Evolutionary conservation across 495 filamentous ascomycete species (phyloP).

Genomic region (Mytilinidion resinicola): DNA sequence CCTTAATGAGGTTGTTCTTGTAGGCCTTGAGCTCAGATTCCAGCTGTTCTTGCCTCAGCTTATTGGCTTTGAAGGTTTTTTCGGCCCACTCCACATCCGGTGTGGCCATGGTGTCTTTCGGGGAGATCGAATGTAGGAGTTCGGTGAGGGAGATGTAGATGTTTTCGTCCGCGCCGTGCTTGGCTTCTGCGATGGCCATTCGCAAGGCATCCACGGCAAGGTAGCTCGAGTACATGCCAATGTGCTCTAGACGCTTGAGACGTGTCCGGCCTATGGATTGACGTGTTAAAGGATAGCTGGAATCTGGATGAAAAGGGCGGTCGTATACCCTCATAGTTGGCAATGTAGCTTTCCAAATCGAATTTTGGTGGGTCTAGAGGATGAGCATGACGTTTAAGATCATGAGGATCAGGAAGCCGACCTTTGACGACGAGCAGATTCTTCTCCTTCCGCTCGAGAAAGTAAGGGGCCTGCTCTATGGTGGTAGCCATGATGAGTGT

Average conservation of each 20-base stretch:
- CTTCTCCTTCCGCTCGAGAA: slow-evolving; percentile 9
- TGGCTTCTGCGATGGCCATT: slow-evolving; percentile 68
- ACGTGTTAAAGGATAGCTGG: slow-evolving; percentile 24
- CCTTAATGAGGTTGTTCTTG: slow-evolving; percentile 96
- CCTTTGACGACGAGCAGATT: slow-evolving; percentile 17
- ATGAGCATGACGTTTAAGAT: slow-evolving; percentile 3
- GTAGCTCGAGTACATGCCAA: slow-evolving; percentile 69
- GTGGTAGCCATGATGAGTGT: slow-evolving; percentile 16
- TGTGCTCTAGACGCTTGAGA: slow-evolving; percentile 72
- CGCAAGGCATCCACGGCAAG: slow-evolving; percentile 78
- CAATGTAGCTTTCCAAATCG: slow-evolving; percentile 86
- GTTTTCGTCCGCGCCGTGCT: slow-evolving; percentile 61
- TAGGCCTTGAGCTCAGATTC: slow-evolving; percentile 83
- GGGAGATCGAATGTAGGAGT: slow-evolving; percentile 54
- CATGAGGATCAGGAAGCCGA: background rate
- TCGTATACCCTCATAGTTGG: slow-evolving; percentile 74
- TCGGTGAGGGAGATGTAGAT: slow-evolving; percentile 66
- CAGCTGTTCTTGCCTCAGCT: slow-evolving; percentile 61
- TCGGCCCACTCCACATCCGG: slow-evolving; percentile 68
- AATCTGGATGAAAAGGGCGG: slow-evolving; percentile 9
- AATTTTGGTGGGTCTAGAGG: slow-evolving; percentile 73
- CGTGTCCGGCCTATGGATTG: slow-evolving; percentile 52
- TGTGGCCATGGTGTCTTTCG: slow-evolving; percentile 59
- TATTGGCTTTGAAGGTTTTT: slow-evolving; percentile 54
- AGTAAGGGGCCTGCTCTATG: slow-evolving; percentile 23